Percentiles rank a stretch among this genome's conserved stretches.
Evolutionary conservation across 2,329 filamentous ascomycete species (phyloP).

Genomic region (Kalaharituber pfeilii): DNA sequence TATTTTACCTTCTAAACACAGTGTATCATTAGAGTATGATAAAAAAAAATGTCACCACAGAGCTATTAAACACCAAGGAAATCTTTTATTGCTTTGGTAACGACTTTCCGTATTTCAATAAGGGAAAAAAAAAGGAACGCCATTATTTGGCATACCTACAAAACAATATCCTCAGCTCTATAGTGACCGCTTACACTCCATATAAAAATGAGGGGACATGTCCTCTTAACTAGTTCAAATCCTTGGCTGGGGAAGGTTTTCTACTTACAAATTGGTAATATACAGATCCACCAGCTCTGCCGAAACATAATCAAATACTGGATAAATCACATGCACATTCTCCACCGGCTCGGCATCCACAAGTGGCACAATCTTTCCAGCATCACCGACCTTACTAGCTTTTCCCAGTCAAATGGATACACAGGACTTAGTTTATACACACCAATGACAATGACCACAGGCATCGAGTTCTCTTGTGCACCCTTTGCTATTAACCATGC

Average conservation of each 20-base stretch:
- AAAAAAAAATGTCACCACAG: too few species aligned
- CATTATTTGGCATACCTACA: too few species aligned
- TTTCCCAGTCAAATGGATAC: slow-evolving; percentile 66
- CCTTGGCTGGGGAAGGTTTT: too few species aligned
- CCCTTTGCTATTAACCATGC: slow-evolving; percentile 67
- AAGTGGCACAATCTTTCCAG: background rate
- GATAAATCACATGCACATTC: too few species aligned
- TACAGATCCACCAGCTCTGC: slow-evolving; percentile 1
- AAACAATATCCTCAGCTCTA: background rate
- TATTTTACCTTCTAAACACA: too few species aligned
- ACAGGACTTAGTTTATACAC: slow-evolving; percentile 90
- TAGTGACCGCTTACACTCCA: background rate
- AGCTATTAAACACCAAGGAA: too few species aligned
- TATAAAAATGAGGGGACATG: background rate
- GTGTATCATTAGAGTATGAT: too few species aligned
- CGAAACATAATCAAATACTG: background rate
- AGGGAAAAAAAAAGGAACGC: too few species aligned
- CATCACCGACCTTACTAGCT: slow-evolving; percentile 58
- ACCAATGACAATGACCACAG: slow-evolving; percentile 75
- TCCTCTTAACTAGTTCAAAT: too few species aligned
- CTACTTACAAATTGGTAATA: slow-evolving; percentile 2
- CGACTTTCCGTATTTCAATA: too few species aligned
- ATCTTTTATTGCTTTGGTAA: too few species aligned
- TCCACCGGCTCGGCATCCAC: background rate
- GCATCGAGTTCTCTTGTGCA: slow-evolving; percentile 62